Conservation (phyloP, 2,329 filamentous ascomycete genomes). For the Penicillium frequentans region DNA sequence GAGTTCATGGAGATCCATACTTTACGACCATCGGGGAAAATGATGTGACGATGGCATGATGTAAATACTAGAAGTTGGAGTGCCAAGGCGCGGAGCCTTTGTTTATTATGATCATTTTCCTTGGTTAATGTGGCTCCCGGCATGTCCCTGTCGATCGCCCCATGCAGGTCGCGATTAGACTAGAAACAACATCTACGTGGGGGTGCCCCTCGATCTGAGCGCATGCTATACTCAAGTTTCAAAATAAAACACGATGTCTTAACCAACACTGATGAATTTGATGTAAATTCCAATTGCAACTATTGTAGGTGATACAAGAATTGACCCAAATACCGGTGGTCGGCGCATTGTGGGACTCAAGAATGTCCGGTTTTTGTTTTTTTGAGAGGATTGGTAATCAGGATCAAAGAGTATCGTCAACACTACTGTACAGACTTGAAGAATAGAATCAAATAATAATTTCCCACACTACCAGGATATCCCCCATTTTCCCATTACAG, state of each 20-base stretch:
- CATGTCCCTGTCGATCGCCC: slow-evolving; percentile 24
- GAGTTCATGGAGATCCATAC: background rate
- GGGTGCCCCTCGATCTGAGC: background rate
- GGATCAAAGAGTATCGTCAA: background rate
- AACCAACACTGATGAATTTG: no score
- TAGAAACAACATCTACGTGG: background rate
- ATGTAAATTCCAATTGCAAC: background rate
- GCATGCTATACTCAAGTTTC: background rate
- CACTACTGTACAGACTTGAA: background rate
- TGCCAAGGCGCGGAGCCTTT: slow-evolving; percentile 3
- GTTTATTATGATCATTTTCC: slow-evolving; percentile 13
- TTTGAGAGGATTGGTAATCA: background rate
- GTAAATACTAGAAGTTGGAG: background rate
- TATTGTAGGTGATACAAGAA: background rate
- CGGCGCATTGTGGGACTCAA: background rate
- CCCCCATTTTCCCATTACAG: slow-evolving; percentile 42
- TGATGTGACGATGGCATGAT: no score
- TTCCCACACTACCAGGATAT: slow-evolving; percentile 35
- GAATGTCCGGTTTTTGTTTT: background rate
- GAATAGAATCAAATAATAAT: slow-evolving; percentile 21
- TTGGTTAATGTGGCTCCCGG: background rate
- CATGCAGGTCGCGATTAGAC: slow-evolving; percentile 6
- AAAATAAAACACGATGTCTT: no score
- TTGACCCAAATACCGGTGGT: background rate
- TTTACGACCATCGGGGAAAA: background rate